A percentile compares a stretch with the other conserved stretches of the same genome.
These are phyloP conservation scores for Phytophthora europaea DNA, from an alignment of 352 stramenopile species.

Conservation along the genomic window DNA sequence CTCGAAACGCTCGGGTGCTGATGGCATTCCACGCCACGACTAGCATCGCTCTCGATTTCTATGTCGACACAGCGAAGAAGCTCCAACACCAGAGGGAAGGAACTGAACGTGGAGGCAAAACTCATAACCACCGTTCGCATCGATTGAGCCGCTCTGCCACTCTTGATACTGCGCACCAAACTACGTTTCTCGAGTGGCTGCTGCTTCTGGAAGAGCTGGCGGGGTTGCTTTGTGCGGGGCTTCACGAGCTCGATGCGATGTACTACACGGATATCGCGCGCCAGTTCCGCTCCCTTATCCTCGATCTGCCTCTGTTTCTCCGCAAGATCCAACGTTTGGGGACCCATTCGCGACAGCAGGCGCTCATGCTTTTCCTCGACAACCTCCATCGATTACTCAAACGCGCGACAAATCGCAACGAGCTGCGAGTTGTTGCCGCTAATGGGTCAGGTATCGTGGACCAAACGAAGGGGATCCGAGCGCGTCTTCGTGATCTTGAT, in stretches of 20 bases:
- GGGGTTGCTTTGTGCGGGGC: slow-evolving; percentile 48
- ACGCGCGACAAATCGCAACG: slow-evolving; percentile 53
- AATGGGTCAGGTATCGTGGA: slow-evolving; percentile 47
- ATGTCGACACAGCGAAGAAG: slow-evolving; percentile 37
- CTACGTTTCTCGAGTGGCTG: slow-evolving; percentile 43
- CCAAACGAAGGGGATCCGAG: slow-evolving; percentile 42
- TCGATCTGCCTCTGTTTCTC: slow-evolving; percentile 49
- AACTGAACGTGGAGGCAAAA: background rate
- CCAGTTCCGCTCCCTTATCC: slow-evolving; percentile 42
- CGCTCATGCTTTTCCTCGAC: slow-evolving; percentile 49
- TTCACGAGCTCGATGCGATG: slow-evolving; percentile 48
- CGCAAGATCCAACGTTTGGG: slow-evolving; percentile 49
- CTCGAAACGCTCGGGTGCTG: slow-evolving; percentile 46
- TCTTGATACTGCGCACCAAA: slow-evolving; percentile 1
- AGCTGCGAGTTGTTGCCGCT: slow-evolving; percentile 53
- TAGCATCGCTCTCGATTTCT: slow-evolving; percentile 51
- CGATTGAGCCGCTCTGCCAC: background rate
- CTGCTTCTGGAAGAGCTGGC: slow-evolving; percentile 51
- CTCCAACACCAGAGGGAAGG: background rate
- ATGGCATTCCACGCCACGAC: slow-evolving; percentile 46
- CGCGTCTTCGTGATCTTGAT: slow-evolving; percentile 39
- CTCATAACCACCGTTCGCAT: background rate
- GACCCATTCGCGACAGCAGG: slow-evolving; percentile 38
- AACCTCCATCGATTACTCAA: slow-evolving; percentile 55
- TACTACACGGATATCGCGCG: slow-evolving; percentile 48